Percentiles rank a stretch among this genome's conserved stretches.
These are phyloP conservation scores for Fraxinus paxiana DNA, from an alignment of 305 asterid species.

Conservation along the genomic window DNA sequence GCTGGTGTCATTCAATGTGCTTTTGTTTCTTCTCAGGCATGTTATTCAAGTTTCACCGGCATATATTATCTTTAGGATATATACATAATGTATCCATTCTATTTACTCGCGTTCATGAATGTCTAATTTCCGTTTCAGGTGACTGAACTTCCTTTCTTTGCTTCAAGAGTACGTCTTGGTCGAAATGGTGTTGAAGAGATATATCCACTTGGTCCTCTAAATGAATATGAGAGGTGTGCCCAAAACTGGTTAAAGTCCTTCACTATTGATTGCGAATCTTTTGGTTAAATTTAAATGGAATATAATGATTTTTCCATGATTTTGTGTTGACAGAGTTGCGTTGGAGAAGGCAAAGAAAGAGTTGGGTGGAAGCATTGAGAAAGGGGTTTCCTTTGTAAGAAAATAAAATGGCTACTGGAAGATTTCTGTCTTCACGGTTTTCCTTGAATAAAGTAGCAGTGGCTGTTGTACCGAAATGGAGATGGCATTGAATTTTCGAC, in stretches of 20 bases:
- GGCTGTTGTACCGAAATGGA: neutral
- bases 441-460: neutral
- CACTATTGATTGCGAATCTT: neutral
- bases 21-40: constrained; percentile 81
- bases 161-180: constrained; percentile 74
- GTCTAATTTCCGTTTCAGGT: constrained; percentile 46
- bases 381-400: constrained; percentile 59
- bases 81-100: neutral
- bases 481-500: neutral
- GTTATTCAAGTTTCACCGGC: constrained; percentile 6
- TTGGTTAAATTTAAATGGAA: neutral
- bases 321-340: neutral
- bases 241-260: neutral
- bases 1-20: constrained; percentile 51
- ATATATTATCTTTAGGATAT: neutral
- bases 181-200: constrained; percentile 82
- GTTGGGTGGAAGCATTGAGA: constrained; percentile 62
- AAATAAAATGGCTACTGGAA: constrained; percentile 35
- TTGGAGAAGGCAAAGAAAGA: neutral
- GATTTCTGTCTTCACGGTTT: neutral
- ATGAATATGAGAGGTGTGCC: neutral
- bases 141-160: constrained; percentile 80
- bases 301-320: neutral
- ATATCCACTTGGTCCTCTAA: constrained; percentile 72
- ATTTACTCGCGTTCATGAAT: neutral